Percentiles rank a stretch among this genome's conserved stretches.
These are phyloP conservation scores for Trematosphaeria pertusa DNA, from an alignment of 2,329 filamentous ascomycete species.

Conservation along the genomic window DNA sequence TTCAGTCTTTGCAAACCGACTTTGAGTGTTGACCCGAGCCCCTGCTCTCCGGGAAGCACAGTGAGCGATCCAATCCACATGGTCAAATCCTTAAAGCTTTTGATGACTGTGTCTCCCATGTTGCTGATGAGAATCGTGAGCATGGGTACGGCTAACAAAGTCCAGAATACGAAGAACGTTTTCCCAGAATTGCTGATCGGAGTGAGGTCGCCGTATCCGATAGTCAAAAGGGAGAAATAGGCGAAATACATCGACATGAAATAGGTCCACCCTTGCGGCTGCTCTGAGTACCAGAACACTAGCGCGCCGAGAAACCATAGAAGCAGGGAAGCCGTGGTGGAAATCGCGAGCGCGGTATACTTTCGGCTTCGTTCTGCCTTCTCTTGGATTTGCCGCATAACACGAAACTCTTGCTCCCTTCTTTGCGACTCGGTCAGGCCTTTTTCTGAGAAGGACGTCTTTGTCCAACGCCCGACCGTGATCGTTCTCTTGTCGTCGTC, in stretches of 20 bases:
- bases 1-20: slow-evolving; percentile 32
- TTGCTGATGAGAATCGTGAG: slow-evolving; percentile 62
- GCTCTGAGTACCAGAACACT: slow-evolving; percentile 58
- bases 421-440: slow-evolving; percentile 48
- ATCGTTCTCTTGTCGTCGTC: slow-evolving; percentile 51
- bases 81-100: slow-evolving; percentile 61
- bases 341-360: slow-evolving; percentile 51
- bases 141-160: slow-evolving; percentile 60
- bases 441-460: slow-evolving; percentile 50
- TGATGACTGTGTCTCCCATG: slow-evolving; percentile 63
- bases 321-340: slow-evolving; percentile 45
- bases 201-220: slow-evolving; percentile 61
- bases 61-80: slow-evolving; percentile 64
- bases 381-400: slow-evolving; percentile 52
- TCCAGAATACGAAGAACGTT: slow-evolving; percentile 65
- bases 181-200: slow-evolving; percentile 59
- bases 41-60: slow-evolving; percentile 59
- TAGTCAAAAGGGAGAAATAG: slow-evolving; percentile 60
- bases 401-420: slow-evolving; percentile 56
- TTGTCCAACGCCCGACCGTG: slow-evolving; percentile 50
- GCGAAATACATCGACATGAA: slow-evolving; percentile 62
- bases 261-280: slow-evolving; percentile 57
- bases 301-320: slow-evolving; percentile 58
- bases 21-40: slow-evolving; percentile 45
- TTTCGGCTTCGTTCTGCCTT: slow-evolving; percentile 44